A percentile compares a stretch with the other conserved stretches of the same genome.
phyloP scores from a whole-genome alignment of 495 filamentous ascomycete species.

The Daldinia decipiens region DNA sequence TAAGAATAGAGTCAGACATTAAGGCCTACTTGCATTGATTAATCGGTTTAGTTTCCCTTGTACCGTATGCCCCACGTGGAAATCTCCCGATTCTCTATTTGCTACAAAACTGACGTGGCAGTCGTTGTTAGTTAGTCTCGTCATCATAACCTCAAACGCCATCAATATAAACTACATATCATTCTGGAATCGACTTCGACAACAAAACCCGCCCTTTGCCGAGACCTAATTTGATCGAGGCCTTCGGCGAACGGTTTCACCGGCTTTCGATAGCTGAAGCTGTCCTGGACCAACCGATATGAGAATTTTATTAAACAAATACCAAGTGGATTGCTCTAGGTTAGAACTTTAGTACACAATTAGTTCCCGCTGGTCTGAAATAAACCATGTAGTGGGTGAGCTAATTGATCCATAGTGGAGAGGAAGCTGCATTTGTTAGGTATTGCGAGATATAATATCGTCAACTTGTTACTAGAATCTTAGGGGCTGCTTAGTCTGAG shows the following conservation, averaged over 20 bases:
- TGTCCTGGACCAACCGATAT: constrained; percentile 19
- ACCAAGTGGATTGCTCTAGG: constrained; percentile 32
- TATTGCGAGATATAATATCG: constrained; percentile 21
- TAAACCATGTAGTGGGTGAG: constrained; percentile 22
- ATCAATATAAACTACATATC: constrained; percentile 21
- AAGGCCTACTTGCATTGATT: constrained; percentile 27
- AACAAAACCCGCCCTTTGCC: constrained; percentile 4
- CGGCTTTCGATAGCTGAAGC: neutral
- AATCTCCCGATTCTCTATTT: constrained; percentile 40
- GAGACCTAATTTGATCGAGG: constrained; percentile 11
- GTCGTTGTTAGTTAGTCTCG: constrained; percentile 9
- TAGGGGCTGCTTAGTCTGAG: neutral
- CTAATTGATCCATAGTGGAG: constrained; percentile 28
- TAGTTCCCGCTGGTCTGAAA: constrained; percentile 31
- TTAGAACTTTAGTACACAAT: constrained; percentile 26
- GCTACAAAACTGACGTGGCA: constrained; percentile 35
- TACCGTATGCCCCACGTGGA: constrained; percentile 37
- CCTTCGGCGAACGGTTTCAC: constrained; percentile 2
- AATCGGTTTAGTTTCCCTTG: constrained; percentile 6
- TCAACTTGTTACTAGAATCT: constrained; percentile 17
- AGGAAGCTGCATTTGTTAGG: constrained; percentile 10
- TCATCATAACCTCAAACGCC: constrained; percentile 24
- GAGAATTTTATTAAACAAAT: constrained; percentile 30
- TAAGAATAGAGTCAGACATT: constrained; percentile 5
- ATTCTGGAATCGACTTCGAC: constrained; percentile 18